These are phyloP conservation scores for Heliamphora pulchella DNA, from an alignment of 179 eudicot genomes.

Conservation along the genomic window DNA sequence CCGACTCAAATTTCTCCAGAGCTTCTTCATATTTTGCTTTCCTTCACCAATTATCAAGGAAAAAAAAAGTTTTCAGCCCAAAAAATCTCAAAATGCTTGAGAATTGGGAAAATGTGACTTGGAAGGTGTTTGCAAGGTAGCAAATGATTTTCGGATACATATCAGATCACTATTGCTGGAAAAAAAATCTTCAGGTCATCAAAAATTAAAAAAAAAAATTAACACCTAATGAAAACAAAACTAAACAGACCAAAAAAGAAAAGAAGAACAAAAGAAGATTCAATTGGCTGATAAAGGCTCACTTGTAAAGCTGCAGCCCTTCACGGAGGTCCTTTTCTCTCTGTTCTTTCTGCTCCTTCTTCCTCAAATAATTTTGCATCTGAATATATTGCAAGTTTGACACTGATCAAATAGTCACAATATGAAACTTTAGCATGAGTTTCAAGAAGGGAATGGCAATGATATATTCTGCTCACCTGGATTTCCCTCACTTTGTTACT, in stretches of 20 bases:
- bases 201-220: background rate
- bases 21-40: conserved; percentile 74
- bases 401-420: background rate
- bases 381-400: conserved; percentile 19
- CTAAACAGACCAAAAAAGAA: background rate
- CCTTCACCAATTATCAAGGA: conserved; percentile 30
- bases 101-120: background rate
- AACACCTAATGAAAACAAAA: background rate
- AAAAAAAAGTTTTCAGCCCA: background rate
- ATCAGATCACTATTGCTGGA: background rate
- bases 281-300: conserved; percentile 11
- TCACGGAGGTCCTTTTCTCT: conserved; percentile 84
- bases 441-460: background rate
- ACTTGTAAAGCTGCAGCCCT: conserved; percentile 87
- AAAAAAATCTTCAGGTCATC: background rate
- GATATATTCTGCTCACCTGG: conserved; percentile 43
- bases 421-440: conserved; percentile 1
- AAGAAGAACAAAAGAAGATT: background rate
- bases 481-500: conserved; percentile 73
- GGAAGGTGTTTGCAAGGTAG: background rate
- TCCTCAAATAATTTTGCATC: conserved; percentile 67
- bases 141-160: background rate
- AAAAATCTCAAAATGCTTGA: background rate
- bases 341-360: conserved; percentile 62
- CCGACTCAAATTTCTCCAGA: conserved; percentile 82